Base-by-base conservation (phyloP, 495 filamentous ascomycete species). In the Aspergillus sclerotioniger region DNA sequence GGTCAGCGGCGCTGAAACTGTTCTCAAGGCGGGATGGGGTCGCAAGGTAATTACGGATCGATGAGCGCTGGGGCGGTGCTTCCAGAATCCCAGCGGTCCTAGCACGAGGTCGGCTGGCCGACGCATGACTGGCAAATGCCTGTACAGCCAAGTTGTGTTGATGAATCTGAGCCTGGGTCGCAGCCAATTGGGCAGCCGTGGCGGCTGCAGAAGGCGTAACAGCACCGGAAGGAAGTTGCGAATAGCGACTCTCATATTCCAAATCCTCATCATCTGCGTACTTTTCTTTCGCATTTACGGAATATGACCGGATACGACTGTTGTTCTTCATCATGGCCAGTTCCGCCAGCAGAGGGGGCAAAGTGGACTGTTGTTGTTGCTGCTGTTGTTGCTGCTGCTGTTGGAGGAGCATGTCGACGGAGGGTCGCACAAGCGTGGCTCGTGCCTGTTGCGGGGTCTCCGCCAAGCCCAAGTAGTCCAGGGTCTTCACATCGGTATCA, bases 251-350 rank as follows among this genome's bases (percentile, higher is more conserved):
- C 52, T 79, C 77, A 56, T 91, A 86, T 41, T 92, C 90, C 16
- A 95, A 88, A 21, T 97, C 93, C 59, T 96, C 91, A 56, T 96
- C 92, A 66, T 89, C 87, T 0, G 89, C 94, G 66, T 98, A 98
- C 73, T 95, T 96, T 69, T 97, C 94, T 71, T 95, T 97, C 41
- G 95, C 94, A 71, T 98, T 98, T 48, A 98, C 94, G 19, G 94
- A 98, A 70, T 96, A 98, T 29, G 94, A 98, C 16, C 94, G 86
- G 73, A 97, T 91, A 46, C 94, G 83, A 71, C 89, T 98, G 53
- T 88, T 82, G 58, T 85, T 91, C 70, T 88, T 90, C 60, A 85
- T 86, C 63, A 90, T 84, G 48, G 84, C 85, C 64, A 94, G 76
- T 58, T 90, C 90, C 47, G 89, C 89, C n/a, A 96, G 76, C 62